Evolutionary conservation across 768 basidiomycete genomes (phyloP), one percentile per base, ranked within the genome.

Genomic region (Suillus cothurnatus): DNA sequence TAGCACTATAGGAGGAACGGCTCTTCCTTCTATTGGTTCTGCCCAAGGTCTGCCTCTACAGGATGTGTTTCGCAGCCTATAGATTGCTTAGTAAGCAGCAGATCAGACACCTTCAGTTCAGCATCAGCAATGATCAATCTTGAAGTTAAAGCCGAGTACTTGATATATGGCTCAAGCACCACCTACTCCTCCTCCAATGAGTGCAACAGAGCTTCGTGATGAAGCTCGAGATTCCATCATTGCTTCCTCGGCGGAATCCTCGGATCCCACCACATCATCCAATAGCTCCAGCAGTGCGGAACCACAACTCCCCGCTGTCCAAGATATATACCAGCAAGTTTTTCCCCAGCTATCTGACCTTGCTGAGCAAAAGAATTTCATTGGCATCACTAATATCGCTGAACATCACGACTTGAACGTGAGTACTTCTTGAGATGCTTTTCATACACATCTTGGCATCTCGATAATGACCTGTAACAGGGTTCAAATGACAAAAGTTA

Each of bases 131-230:
- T 34, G 32, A 26, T 9, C 32, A 49, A 57, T 47, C 47, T 53
- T 61, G 52, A 68, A 66, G 69, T 56, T 41, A 31, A 72, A 64
- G 69, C 41, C 8, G 15, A 43, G 11, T 26, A 6, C 15, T 50
- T 15, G 23, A 26, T 28, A 43, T 21, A 88, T 89, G 87, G 79
- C 79, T 38, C 85, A 86, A 70, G 86, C 82, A 36, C 86, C 87
- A 49, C 86, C 85, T 6, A 89, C 88, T 2, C 88, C 88, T 52
- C 88, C 88, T 14, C 85, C 86, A 9, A 82, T 82, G 8, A 86
- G 85, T 17, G 82, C 81, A 14, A 76, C 80, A 57, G 88, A 89
- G 72, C 78, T 88, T 38, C 81, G 79, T 61, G 85, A 88, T 70
- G 83, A 85, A 67, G 81, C 81, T 23, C 81, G 80, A 52, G 71